Percentiles rank a stretch among this genome's conserved stretches.
phyloP scores from a whole-genome alignment of 371 early-diverging fungal species.

The Rhizopus sp. region DNA sequence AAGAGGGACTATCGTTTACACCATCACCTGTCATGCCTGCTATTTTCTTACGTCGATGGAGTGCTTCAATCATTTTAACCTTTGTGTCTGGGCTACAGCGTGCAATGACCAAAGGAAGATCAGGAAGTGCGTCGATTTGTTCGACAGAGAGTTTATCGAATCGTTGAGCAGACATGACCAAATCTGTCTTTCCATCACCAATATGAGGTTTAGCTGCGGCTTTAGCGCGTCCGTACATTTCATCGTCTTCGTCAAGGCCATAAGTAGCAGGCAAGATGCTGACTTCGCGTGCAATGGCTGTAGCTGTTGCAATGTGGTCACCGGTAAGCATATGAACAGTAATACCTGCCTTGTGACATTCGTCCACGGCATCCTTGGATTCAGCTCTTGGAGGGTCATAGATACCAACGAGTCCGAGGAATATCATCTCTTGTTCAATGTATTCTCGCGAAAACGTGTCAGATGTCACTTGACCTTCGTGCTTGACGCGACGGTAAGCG shows the following conservation, averaged over 20 bases:
- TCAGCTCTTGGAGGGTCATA: constrained; percentile 91
- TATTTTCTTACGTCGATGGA: constrained; percentile 79
- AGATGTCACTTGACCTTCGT: constrained; percentile 35
- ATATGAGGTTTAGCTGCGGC: constrained; percentile 25
- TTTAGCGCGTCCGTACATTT: constrained; percentile 13
- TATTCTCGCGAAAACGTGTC: constrained; percentile 58
- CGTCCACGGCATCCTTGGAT: constrained; percentile 75
- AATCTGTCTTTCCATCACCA: constrained; percentile 29
- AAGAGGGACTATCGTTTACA: constrained; percentile 90
- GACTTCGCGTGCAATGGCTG: constrained; percentile 91
- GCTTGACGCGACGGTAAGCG: constrained; percentile 53
- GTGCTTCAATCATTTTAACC: constrained; percentile 92
- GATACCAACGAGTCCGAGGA: constrained; percentile 91
- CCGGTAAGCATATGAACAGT: constrained; percentile 96
- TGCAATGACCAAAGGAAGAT: constrained; percentile 92
- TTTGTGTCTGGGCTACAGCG: constrained; percentile 97
- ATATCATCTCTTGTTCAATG: constrained; percentile 76
- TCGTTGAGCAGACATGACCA: constrained; percentile 84
- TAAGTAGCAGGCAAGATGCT: constrained; percentile 74
- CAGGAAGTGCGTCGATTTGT: constrained; percentile 71
- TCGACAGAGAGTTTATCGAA: constrained; percentile 85
- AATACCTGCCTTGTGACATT: constrained; percentile 93
- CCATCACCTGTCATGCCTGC: constrained; percentile 91
- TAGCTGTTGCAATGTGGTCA: constrained; percentile 91
- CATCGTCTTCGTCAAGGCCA: constrained; percentile 27